These are phyloP conservation scores for Stachybotrys echinatus DNA, from an alignment of 2,329 filamentous ascomycete species.

Conservation along the genomic window DNA sequence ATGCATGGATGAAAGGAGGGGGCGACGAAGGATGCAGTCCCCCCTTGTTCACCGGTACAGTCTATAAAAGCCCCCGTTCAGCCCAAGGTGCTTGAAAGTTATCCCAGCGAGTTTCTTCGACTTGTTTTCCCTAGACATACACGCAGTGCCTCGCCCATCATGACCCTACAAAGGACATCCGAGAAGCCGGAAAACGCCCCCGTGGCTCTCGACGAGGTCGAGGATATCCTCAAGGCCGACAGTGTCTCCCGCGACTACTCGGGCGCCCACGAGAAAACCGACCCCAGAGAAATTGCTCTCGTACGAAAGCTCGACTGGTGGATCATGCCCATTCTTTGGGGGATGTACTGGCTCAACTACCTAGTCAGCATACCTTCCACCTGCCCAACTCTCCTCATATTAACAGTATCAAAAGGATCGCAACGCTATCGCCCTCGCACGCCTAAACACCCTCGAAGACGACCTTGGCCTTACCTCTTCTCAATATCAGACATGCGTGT, in stretches of 20 bases:
- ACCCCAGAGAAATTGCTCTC: conserved; percentile 24
- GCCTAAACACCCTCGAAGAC: neutral
- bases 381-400: neutral
- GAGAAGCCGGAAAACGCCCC: neutral
- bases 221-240: neutral
- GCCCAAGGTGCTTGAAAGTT: too few species aligned
- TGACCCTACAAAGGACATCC: neutral
- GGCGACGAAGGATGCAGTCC: too few species aligned
- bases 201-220: neutral
- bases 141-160: too few species aligned
- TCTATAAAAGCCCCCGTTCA: too few species aligned
- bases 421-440: neutral
- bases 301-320: conserved; percentile 31
- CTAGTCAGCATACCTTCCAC: neutral
- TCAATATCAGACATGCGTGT: conserved; percentile 14
- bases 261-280: conserved; percentile 19
- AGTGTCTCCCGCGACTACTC: conserved; percentile 13
- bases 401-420: neutral
- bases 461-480: conserved; percentile 7
- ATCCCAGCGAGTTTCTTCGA: too few species aligned
- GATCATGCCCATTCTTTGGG: conserved; percentile 27
- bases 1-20: too few species aligned
- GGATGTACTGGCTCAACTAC: conserved; percentile 19
- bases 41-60: too few species aligned
- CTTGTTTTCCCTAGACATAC: too few species aligned